phyloP scores from a whole-genome alignment of 345 rosid genomes.

The Hypericum androsaemum region DNA sequence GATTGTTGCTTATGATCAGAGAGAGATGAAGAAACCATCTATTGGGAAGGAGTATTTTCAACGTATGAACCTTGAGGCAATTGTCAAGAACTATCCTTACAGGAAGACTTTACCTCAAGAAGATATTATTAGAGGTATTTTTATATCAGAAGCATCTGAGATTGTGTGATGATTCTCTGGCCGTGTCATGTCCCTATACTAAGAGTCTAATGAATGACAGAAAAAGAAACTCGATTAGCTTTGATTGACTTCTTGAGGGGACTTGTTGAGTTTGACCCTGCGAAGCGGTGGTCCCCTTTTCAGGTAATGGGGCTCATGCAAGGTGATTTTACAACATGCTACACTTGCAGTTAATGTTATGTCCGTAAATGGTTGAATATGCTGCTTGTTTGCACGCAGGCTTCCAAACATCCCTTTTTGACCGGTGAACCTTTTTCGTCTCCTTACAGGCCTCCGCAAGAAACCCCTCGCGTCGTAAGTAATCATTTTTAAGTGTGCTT shows the following conservation, averaged over 20 bases:
- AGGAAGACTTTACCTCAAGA: constrained; percentile 66
- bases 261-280: constrained; percentile 98
- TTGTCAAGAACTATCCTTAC: constrained; percentile 78
- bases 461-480: constrained; percentile 82
- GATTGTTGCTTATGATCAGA: constrained; percentile 40
- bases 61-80: constrained; percentile 83
- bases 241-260: constrained; percentile 95
- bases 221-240: constrained; percentile 78
- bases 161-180: neutral
- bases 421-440: constrained; percentile 95
- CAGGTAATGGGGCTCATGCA: constrained; percentile 45
- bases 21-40: constrained; percentile 71
- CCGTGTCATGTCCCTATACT: constrained; percentile 12
- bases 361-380: neutral
- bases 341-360: constrained; percentile 4
- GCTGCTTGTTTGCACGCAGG: constrained; percentile 41
- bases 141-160: constrained; percentile 7
- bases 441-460: constrained; percentile 79
- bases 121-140: constrained; percentile 68
- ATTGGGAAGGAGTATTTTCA: constrained; percentile 95
- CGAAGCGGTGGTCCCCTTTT: constrained; percentile 96
- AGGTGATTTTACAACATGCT: constrained; percentile 1
- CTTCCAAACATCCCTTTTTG: constrained; percentile 94
- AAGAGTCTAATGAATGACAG: constrained; percentile 30
- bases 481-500: neutral